These are phyloP conservation scores for Rhodotorula sp. DNA, from an alignment of 1,284 basidiomycete species.

Conservation along the genomic window DNA sequence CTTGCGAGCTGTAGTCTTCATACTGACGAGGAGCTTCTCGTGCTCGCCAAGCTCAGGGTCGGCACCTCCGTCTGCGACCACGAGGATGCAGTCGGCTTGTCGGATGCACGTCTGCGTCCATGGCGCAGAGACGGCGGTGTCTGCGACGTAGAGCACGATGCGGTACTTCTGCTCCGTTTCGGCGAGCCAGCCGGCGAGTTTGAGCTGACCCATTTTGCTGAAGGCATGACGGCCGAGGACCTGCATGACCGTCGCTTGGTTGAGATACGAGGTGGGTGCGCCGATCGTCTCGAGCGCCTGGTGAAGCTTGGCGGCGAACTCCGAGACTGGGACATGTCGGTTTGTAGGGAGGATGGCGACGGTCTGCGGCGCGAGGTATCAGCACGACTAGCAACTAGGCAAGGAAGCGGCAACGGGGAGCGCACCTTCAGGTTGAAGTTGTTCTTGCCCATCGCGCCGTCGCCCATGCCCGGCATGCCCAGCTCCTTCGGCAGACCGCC, in stretches of 20 bases:
- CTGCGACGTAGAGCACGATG: constrained; percentile 88
- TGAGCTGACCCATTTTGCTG: constrained; percentile 88
- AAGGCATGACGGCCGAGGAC: constrained; percentile 91
- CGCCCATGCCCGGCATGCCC: constrained; percentile 49
- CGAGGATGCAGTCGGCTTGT: constrained; percentile 93
- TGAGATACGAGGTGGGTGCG: constrained; percentile 80
- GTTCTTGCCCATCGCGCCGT: constrained; percentile 60
- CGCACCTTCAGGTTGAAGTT: constrained; percentile 74
- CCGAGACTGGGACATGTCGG: constrained; percentile 77
- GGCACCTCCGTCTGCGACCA: constrained; percentile 81
- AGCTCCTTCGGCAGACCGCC: constrained; percentile 43
- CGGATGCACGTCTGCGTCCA: constrained; percentile 98
- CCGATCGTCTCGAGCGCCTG: constrained; percentile 81
- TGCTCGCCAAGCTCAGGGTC: constrained; percentile 56
- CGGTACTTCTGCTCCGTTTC: constrained; percentile 90
- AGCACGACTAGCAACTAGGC: neutral
- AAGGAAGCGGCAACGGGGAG: neutral
- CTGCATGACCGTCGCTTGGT: constrained; percentile 83
- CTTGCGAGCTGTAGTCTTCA: constrained; percentile 96
- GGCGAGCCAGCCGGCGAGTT: constrained; percentile 87
- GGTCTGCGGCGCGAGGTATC: constrained; percentile 55
- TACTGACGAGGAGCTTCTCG: constrained; percentile 82
- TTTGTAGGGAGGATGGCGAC: constrained; percentile 80
- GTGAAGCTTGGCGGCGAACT: constrained; percentile 85
- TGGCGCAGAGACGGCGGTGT: constrained; percentile 83